Percentiles rank a stretch among this genome's conserved stretches.
phyloP scores from a whole-genome alignment of 148 eudicot genomes.

The Camellia sinensis region DNA sequence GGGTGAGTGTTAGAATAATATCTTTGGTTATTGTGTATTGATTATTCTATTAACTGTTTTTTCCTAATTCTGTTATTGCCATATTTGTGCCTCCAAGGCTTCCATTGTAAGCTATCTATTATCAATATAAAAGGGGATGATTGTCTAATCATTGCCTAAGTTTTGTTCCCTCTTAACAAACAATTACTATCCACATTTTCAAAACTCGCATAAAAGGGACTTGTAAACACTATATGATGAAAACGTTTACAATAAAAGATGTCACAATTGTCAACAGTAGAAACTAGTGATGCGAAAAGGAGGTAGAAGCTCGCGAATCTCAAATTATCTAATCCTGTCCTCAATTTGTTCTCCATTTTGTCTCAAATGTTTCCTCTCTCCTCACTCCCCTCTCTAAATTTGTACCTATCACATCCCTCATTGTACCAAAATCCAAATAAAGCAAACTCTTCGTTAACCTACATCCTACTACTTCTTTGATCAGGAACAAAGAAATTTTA shows the following conservation, averaged over 20 bases:
- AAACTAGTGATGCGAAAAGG: not conserved
- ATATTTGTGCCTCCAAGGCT: too few relatives aligned
- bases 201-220: not conserved
- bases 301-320: not conserved
- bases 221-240: not conserved
- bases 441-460: not conserved
- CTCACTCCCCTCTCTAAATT: conserved; percentile 11
- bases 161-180: too few relatives aligned
- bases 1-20: too few relatives aligned
- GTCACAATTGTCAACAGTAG: not conserved
- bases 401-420: not conserved
- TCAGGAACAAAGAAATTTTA: too few relatives aligned
- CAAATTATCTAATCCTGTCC: not conserved
- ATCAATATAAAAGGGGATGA: too few relatives aligned
- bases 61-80: too few relatives aligned
- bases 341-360: not conserved
- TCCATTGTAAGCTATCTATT: too few relatives aligned
- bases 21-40: too few relatives aligned
- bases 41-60: too few relatives aligned
- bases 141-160: too few relatives aligned
- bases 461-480: not conserved
- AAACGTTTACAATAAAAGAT: not conserved
- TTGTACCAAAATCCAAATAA: not conserved
- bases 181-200: not conserved
- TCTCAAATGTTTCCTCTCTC: not conserved